Conservation (phyloP, 495 filamentous ascomycete genomes). For the Tuber calosporum region DNA sequence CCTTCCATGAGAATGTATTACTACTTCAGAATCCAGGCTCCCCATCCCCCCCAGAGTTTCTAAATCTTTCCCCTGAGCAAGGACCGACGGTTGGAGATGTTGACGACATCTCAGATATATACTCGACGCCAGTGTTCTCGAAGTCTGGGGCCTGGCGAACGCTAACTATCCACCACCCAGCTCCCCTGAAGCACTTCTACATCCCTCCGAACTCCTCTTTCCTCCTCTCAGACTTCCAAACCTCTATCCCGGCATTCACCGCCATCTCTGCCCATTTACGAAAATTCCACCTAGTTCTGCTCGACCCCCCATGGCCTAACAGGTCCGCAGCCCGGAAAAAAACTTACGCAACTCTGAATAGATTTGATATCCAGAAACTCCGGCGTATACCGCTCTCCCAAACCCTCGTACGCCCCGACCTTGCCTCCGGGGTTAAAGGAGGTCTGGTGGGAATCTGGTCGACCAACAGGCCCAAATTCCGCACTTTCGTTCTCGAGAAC, state of each 20-base stretch:
- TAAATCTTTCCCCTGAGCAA: neutral
- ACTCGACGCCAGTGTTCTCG: constrained; percentile 41
- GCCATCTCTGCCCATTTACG: constrained; percentile 36
- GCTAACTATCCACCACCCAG: constrained; percentile 31
- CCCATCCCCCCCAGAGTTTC: neutral
- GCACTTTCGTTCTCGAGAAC: constrained; percentile 53
- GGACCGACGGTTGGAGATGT: neutral
- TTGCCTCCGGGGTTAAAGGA: constrained; percentile 35
- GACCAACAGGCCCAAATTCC: constrained; percentile 64
- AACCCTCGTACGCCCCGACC: constrained; percentile 44
- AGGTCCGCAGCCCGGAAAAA: constrained; percentile 67
- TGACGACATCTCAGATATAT: constrained; percentile 40
- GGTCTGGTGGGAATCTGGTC: constrained; percentile 75
- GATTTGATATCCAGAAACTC: constrained; percentile 44
- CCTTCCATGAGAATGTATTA: constrained; percentile 18
- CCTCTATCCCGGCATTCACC: constrained; percentile 21
- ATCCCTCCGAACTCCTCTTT: constrained; percentile 53
- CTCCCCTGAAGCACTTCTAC: constrained; percentile 41
- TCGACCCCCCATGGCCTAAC: constrained; percentile 95
- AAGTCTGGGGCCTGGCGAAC: constrained; percentile 39
- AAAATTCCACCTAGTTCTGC: constrained; percentile 68
- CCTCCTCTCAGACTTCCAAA: constrained; percentile 42
- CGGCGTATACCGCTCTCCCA: constrained; percentile 52
- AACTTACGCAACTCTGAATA: constrained; percentile 53
- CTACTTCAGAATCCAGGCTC: constrained; percentile 12